Base-by-base conservation (phyloP, 1,139 yeast species). In the Geotrichum aggregatum region DNA sequence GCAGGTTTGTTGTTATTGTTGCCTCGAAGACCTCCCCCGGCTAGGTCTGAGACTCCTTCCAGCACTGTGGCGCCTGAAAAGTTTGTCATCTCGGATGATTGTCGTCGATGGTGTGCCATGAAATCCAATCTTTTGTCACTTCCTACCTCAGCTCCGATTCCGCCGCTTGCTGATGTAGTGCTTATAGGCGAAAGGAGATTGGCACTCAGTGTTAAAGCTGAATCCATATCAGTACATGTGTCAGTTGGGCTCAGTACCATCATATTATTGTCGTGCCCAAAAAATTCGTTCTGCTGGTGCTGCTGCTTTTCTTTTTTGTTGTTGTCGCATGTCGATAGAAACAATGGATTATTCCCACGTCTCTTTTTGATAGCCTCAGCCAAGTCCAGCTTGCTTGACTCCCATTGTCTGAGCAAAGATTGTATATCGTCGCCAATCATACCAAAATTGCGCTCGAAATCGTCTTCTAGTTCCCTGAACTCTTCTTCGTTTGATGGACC, bases 401-500 rank as follows among this genome's bases (percentile, higher is more conserved):
- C 62, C 73, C 72, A 70, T 18, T 61, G 59, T 7, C 57, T 60
- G 40, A 67, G 52, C 24, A 69, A 59, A 2, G 59, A 50, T 44
- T 63, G 59, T 36, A 69, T 57, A 47, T 69, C 71, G 6, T 54
- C 56, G 16, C 72, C 71, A 19, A 69, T 54, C 26, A 57, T 52
- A 33, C 63, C 63, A 56, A 67, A 69, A 48, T 64, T 67, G 33
- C 55, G 49, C 39, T 54, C 39, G 33, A 44, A 35, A 19, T 21
- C 34, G 13, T 35, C 33, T 22, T 21, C 42, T 11, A 22, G 18
- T n/a, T 33, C 43, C n/a, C 36, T 2, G 7, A 34, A 34, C 8
- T 34, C 36, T 11, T 34, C 18, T n/a, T 34, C 36, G 5, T n/a
- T 16, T n/a, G 18, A 34, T 3, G n/a, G 16, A 34, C 3, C 8